Base-by-base conservation (phyloP, 805 yeast species). In the Suhomyces sp. region DNA sequence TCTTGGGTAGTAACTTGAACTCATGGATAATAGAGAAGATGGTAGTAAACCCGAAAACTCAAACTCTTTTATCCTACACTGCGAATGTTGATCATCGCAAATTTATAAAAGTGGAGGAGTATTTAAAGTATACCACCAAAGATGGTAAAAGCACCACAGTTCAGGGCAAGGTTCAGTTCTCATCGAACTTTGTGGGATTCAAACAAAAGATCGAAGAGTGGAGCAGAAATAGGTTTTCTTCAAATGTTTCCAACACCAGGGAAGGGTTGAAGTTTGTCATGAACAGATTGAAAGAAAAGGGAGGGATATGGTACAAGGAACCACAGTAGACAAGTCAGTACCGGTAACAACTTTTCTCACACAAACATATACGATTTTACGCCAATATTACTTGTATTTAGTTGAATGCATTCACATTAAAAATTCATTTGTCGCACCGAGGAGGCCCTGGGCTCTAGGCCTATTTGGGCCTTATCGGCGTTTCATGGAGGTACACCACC, bases 21-120 rank as follows among this genome's bases (percentile, higher is more conserved):
- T 76, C 89, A 10, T 89, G 94, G 93, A 83, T 92, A 41, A 79
- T 92, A 44, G 98, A 92, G 63, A 81, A 82, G 58, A 81, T 90
- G 0, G 69, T 86, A 9, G 85, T 92, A 19, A 87, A 92, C 66
- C 89, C 93, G 1, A 59, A 64, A 8, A 62, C 66, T 4, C 69
- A 76, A 53, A 73, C 74, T 7, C 75, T 92, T 80, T 61, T 73
- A 51, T 81, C 96, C 2, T 91, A 88, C 71, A 85, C 89, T 13
- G 79, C 90, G 55, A 92, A 92, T 65, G 69, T 92, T 46, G 97
- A 93, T 64, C 97, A 93, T 65, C 83, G 87, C 1, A 78, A 80
- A 56, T 81, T 92, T 48, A 80, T 92, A 54, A 77, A 85, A 57
- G 86, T 92, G 15, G 96, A 89, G 63, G 97, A 92, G 63, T 81